A percentile compares a stretch with the other conserved stretches of the same genome.
phyloP scores from a whole-genome alignment of 1,284 basidiomycete species.

The Meira nashicola region DNA sequence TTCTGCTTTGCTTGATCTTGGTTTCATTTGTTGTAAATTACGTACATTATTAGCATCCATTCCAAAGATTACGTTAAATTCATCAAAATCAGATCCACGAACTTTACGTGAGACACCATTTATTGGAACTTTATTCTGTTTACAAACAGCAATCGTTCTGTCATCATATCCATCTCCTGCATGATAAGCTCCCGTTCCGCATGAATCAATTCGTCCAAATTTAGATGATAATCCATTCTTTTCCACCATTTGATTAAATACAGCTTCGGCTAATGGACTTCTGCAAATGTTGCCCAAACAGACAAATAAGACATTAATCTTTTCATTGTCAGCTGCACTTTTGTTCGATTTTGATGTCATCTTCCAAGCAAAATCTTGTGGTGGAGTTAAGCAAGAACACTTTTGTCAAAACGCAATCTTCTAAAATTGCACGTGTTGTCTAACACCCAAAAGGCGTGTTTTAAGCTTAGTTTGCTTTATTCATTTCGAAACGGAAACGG shows the following conservation, averaged over 20 bases:
- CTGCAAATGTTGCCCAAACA: constrained; percentile 49
- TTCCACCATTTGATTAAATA: constrained; percentile 33
- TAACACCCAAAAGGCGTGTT: too few species aligned
- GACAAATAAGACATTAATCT: constrained; percentile 45
- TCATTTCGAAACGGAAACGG: too few species aligned
- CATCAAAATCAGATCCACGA: constrained; percentile 47
- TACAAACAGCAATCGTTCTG: constrained; percentile 54
- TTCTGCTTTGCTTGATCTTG: constrained; percentile 33
- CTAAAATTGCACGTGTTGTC: too few species aligned
- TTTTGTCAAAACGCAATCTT: too few species aligned
- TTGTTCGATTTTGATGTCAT: not conserved
- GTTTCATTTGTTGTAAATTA: constrained; percentile 51
- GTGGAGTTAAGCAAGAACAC: not conserved
- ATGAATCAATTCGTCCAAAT: constrained; percentile 42
- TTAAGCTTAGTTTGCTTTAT: too few species aligned
- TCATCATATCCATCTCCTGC: constrained; percentile 40
- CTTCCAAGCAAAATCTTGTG: too few species aligned
- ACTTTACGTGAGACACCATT: constrained; percentile 54
- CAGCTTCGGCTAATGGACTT: constrained; percentile 30
- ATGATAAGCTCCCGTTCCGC: constrained; percentile 32
- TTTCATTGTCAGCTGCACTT: constrained; percentile 9
- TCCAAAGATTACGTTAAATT: constrained; percentile 57
- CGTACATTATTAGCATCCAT: constrained; percentile 54
- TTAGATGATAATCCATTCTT: constrained; percentile 22
- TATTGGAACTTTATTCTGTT: constrained; percentile 54